Evolutionary conservation across 768 basidiomycete genomes (phyloP).

Genomic region (Kwoniella bestiolae): DNA sequence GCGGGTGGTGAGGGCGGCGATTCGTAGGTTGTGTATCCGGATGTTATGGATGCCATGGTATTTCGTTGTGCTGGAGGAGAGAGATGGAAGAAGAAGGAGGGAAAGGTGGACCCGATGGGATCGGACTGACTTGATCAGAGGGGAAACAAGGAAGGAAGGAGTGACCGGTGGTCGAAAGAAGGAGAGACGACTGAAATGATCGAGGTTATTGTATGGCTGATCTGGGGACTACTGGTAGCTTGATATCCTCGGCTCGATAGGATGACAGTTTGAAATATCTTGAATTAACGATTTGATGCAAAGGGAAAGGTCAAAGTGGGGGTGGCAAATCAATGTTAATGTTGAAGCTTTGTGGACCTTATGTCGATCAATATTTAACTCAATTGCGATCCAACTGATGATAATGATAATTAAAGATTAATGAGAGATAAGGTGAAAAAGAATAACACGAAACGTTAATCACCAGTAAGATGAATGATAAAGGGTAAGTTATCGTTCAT

Average conservation of each 20-base stretch:
- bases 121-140: background rate
- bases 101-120: background rate
- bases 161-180: background rate
- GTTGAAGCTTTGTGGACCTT: background rate
- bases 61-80: background rate
- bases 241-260: background rate
- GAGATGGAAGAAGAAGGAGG: background rate
- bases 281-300: background rate
- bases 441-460: background rate
- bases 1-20: conserved; percentile 19
- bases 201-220: background rate
- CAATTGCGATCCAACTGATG: background rate
- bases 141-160: background rate
- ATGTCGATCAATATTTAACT: background rate
- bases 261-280: background rate
- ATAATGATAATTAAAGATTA: background rate
- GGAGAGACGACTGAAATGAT: background rate
- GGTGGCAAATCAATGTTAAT: conserved; percentile 1
- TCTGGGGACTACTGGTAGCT: background rate
- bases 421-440: background rate
- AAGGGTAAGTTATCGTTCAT: background rate
- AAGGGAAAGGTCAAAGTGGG: background rate
- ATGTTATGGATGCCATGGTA: conserved; percentile 1
- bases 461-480: background rate
- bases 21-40: background rate